phyloP scores from a whole-genome alignment of 352 stramenopile species.

The Globisporangium cylindrosporum region DNA sequence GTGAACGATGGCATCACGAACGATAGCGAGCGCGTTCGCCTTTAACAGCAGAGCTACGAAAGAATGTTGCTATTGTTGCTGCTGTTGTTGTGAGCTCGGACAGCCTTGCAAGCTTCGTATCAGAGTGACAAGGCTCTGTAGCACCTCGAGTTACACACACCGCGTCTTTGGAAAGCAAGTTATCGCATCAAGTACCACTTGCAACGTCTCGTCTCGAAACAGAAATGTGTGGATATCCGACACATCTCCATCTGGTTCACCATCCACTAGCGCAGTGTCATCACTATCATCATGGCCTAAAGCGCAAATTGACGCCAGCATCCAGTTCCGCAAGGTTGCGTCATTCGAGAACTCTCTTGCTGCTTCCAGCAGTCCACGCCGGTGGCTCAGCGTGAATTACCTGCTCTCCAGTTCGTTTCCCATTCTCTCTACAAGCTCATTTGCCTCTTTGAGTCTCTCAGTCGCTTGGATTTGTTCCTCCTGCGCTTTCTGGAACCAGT shows the following conservation, averaged over 20 bases:
- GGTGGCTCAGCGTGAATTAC: slow-evolving; percentile 25
- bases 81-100: background rate
- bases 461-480: slow-evolving; percentile 5
- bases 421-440: slow-evolving; percentile 17
- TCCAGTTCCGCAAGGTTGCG: slow-evolving; percentile 30
- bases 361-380: slow-evolving; percentile 30
- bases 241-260: slow-evolving; percentile 1
- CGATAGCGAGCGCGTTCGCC: slow-evolving; percentile 19
- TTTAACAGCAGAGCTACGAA: slow-evolving; percentile 14
- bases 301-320: slow-evolving; percentile 19
- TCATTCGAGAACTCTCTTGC: slow-evolving; percentile 33
- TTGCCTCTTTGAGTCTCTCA: slow-evolving; percentile 15
- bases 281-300: slow-evolving; percentile 2
- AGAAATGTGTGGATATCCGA: slow-evolving; percentile 17
- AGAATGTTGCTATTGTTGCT: background rate
- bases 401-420: slow-evolving; percentile 19
- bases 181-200: slow-evolving; percentile 10
- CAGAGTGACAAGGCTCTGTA: background rate
- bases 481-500: slow-evolving; percentile 11
- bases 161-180: slow-evolving; percentile 6
- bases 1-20: slow-evolving; percentile 19
- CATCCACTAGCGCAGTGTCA: slow-evolving; percentile 5
- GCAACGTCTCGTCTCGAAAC: slow-evolving; percentile 6
- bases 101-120: background rate
- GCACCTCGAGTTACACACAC: background rate